Evolutionary conservation across 139 green algal species (phyloP), one percentile per base, ranked within the genome.

Genomic region (Eudorina sp.): DNA sequence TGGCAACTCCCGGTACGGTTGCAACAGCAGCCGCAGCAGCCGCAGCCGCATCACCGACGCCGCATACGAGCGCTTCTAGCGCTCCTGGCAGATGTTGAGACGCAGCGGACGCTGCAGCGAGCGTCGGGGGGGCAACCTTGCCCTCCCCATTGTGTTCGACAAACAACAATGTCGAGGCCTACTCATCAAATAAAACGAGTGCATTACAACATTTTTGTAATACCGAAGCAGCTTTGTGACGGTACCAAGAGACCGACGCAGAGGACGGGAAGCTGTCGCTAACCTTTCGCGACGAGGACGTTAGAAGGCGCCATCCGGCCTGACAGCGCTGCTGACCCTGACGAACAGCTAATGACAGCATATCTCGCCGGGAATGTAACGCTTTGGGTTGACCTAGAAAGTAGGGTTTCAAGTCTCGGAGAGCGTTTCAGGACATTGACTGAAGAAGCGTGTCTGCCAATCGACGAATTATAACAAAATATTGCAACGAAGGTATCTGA

Each of bases 81-180:
- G 45, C 34, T 3, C 81, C 62, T 55, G 62, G 62, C 13, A 87
- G 45, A 21, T 87, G 66, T 43, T 77, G 14, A 13, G 46, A 5
- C 4, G 81, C 81, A 31, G 81, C 81, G 36, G 81, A 31, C 3
- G 64, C 81, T 5, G 91, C 90, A 43, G 75, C 90, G 0, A 93
- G 86, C 1, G 91, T 93, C 9, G 86, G 48, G 14, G 70, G 62
- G 6, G 88, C 76, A 31, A 95, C 66, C 68, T 46, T 46, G 45
- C 77, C 85, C 18, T 85, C 81, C 2, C 23, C 66, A 31, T 77
- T 90, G 79, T 93, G 89, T 78, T 95, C 91, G 5, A 91, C 93
- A 34, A 93, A 55, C 2, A 95, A 55, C n/a, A 95, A 73, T 0
- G 89, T 92, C 0, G 83, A 88, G 0, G 51, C 66, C 83, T 88